Conservation (phyloP, 148 eudicot species). For the Pharnaceum exiguum region DNA sequence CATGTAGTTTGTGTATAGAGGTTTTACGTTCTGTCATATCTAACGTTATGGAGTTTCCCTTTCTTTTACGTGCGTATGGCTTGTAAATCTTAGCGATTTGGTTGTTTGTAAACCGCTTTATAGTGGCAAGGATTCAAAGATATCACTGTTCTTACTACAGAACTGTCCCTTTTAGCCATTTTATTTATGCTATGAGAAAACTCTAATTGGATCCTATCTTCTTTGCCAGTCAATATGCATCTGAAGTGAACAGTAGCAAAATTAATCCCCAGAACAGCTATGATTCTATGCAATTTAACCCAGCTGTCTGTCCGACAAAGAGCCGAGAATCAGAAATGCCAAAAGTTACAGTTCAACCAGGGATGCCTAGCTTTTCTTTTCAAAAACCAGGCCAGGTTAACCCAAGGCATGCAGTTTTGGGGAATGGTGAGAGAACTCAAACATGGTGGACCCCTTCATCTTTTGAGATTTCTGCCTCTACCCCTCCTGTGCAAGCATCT, state of each 20-base stretch:
- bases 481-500: constrained; percentile 3
- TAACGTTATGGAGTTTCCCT: neutral
- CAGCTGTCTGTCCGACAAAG: neutral
- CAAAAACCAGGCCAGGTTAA: constrained; percentile 1
- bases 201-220: neutral
- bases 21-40: too few species aligned
- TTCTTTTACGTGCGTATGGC: neutral
- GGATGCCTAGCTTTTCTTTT: constrained; percentile 2
- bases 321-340: neutral
- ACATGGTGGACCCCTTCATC: constrained; percentile 12
- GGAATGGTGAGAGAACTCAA: constrained; percentile 1
- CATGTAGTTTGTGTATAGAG: too few species aligned
- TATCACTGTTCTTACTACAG: neutral
- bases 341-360: neutral
- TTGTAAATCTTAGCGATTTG: neutral
- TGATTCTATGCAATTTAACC: neutral
- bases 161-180: neutral
- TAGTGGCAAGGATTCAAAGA: neutral
- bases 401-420: neutral
- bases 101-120: neutral
- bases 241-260: neutral
- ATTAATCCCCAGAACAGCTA: neutral
- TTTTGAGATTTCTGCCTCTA: neutral
- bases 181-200: neutral
- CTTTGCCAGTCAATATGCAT: constrained; percentile 5